A percentile compares a stretch with the other conserved stretches of the same genome.
phyloP scores from a whole-genome alignment of 768 basidiomycete genomes.

The Russula emetica region DNA sequence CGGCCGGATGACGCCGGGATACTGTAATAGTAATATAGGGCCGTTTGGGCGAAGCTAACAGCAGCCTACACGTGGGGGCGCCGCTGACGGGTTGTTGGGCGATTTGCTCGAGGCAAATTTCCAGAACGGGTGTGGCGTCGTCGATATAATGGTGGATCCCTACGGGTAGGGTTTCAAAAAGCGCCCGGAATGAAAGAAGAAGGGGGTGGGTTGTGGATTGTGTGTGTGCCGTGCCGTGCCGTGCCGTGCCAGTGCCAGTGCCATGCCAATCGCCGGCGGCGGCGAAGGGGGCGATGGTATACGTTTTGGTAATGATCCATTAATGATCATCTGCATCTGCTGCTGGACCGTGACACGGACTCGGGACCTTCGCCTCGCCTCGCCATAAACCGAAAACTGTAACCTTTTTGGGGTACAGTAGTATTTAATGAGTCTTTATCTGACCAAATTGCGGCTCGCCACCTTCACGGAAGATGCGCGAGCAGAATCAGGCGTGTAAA shows the following conservation, averaged over 20 bases:
- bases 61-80: conserved; percentile 12
- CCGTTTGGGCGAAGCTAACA: not conserved
- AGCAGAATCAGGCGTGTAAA: conserved; percentile 18
- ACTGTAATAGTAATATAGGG: too few species aligned
- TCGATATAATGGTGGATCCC: conserved; percentile 10
- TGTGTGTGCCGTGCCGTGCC: too few species aligned
- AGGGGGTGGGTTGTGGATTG: too few species aligned
- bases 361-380: not conserved
- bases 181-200: conserved; percentile 18
- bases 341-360: too few species aligned
- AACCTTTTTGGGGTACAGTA: not conserved
- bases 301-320: not conserved
- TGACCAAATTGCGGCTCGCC: conserved; percentile 7
- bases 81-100: not conserved
- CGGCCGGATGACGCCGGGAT: not conserved
- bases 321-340: not conserved
- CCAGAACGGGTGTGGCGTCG: conserved; percentile 2
- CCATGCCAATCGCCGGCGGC: not conserved
- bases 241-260: too few species aligned
- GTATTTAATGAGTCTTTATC: conserved; percentile 5
- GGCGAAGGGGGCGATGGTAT: not conserved
- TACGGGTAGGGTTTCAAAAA: not conserved
- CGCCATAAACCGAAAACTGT: not conserved
- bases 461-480: conserved; percentile 24
- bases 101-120: conserved; percentile 6